A percentile compares a stretch with the other conserved stretches of the same genome.
phyloP scores from a whole-genome alignment of 2,329 filamentous ascomycete species.

The Diaporthe longicolla region DNA sequence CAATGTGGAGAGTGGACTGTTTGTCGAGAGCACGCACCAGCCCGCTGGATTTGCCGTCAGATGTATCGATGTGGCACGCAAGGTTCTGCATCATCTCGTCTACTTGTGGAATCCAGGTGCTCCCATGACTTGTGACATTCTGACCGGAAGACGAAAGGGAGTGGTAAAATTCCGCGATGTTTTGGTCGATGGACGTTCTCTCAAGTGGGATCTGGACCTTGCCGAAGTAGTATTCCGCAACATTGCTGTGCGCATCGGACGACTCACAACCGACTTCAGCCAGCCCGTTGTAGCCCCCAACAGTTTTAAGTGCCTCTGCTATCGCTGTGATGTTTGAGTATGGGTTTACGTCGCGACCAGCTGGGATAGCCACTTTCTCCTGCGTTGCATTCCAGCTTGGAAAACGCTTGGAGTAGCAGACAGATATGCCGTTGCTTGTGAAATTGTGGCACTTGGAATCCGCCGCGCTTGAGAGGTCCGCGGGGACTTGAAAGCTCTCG shows the following conservation, averaged over 20 bases:
- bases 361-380: neutral
- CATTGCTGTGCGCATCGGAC: neutral
- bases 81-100: slow-evolving; percentile 23
- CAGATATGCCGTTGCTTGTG: neutral
- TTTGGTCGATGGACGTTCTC: neutral
- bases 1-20: slow-evolving; percentile 12
- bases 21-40: neutral
- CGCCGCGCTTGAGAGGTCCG: neutral
- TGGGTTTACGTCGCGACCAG: neutral
- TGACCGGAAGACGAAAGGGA: neutral
- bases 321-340: slow-evolving; percentile 15
- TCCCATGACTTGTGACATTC: neutral
- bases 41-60: neutral
- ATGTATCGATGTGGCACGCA: slow-evolving; percentile 8
- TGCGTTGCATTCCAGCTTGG: slow-evolving; percentile 6
- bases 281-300: neutral
- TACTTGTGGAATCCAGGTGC: slow-evolving; percentile 5
- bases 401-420: neutral
- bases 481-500: neutral
- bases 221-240: slow-evolving; percentile 30
- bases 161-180: neutral
- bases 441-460: neutral
- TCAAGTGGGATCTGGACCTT: slow-evolving; percentile 1
- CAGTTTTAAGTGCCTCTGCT: neutral
- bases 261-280: neutral